phyloP scores from a whole-genome alignment of 768 basidiomycete species.

The Chalciporus piperatus region DNA sequence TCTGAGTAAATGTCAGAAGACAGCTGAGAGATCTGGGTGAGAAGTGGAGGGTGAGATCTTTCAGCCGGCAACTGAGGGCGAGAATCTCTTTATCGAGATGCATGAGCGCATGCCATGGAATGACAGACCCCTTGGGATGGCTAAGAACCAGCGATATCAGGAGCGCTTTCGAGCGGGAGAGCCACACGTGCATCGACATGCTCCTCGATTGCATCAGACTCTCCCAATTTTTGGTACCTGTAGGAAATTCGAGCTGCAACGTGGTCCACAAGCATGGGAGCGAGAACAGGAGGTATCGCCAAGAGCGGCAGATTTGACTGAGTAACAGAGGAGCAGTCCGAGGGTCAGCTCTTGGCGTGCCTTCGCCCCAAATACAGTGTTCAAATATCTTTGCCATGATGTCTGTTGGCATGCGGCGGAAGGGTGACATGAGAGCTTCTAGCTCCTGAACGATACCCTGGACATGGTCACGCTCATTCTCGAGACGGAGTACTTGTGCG shows the following conservation, averaged over 20 bases:
- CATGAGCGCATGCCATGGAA: constrained; percentile 28
- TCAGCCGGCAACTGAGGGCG: constrained; percentile 20
- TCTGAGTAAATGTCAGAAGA: constrained; percentile 29
- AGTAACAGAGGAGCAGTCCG: constrained; percentile 23
- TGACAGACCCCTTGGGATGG: constrained; percentile 20
- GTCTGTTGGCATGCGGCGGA: constrained; percentile 32
- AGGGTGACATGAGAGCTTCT: constrained; percentile 27
- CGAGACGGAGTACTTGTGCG: constrained; percentile 18
- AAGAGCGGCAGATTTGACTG: constrained; percentile 30
- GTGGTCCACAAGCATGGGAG: constrained; percentile 25
- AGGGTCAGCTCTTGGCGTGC: constrained; percentile 10
- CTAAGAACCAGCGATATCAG: constrained; percentile 25
- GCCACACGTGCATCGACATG: constrained; percentile 28
- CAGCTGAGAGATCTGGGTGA: constrained; percentile 23
- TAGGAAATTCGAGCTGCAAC: constrained; percentile 24
- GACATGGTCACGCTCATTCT: constrained; percentile 9
- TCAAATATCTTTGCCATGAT: constrained; percentile 29
- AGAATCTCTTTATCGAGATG: constrained; percentile 30
- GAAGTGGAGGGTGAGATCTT: constrained; percentile 18
- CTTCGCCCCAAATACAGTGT: constrained; percentile 16
- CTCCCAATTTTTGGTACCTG: constrained; percentile 21
- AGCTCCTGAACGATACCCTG: constrained; percentile 21
- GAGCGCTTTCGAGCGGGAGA: constrained; percentile 30
- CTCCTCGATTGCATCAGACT: constrained; percentile 24
- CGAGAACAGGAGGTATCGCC: constrained; percentile 29